Evolutionary conservation across 1,284 basidiomycete genomes (phyloP).

Genomic region (Erythrobasidium hasegawianum): DNA sequence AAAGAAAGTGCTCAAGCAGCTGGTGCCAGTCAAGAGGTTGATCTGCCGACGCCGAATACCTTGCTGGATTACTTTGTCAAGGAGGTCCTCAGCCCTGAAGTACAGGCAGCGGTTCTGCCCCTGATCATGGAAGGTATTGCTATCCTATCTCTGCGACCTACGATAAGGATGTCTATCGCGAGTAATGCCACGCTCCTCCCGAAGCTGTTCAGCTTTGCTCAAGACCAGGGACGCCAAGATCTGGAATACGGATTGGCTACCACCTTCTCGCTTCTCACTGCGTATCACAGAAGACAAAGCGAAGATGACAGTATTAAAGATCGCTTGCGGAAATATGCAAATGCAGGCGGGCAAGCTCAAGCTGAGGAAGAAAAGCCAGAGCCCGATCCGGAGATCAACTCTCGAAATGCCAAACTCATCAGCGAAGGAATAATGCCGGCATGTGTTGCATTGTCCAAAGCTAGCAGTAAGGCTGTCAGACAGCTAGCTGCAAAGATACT

Average conservation of each 20-base stretch:
- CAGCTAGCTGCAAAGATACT: constrained; percentile 55
- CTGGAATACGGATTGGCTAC: constrained; percentile 70
- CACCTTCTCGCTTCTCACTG: constrained; percentile 68
- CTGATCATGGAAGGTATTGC: constrained; percentile 67
- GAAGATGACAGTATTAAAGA: constrained; percentile 60
- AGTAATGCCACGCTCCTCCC: constrained; percentile 62
- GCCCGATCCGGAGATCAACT: constrained; percentile 61
- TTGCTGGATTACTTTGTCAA: no score
- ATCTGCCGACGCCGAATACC: no score
- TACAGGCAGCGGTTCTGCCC: background rate
- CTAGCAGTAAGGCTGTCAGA: constrained; percentile 50
- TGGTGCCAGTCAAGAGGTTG: no score
- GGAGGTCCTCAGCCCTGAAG: no score
- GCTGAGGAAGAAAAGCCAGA: constrained; percentile 48
- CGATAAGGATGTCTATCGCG: constrained; percentile 58
- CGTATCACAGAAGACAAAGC: constrained; percentile 64
- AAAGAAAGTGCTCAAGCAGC: no score
- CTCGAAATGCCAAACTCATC: constrained; percentile 59
- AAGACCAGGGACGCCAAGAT: constrained; percentile 43
- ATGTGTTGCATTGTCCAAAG: constrained; percentile 59
- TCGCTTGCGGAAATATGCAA: constrained; percentile 39
- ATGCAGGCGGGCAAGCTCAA: constrained; percentile 37
- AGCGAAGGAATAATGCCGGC: constrained; percentile 62
- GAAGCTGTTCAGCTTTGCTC: constrained; percentile 45
- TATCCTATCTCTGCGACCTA: constrained; percentile 66